Evolutionary conservation across 371 early-diverging fungal species (phyloP).

Genomic region (Saksenaea oblongispora): DNA sequence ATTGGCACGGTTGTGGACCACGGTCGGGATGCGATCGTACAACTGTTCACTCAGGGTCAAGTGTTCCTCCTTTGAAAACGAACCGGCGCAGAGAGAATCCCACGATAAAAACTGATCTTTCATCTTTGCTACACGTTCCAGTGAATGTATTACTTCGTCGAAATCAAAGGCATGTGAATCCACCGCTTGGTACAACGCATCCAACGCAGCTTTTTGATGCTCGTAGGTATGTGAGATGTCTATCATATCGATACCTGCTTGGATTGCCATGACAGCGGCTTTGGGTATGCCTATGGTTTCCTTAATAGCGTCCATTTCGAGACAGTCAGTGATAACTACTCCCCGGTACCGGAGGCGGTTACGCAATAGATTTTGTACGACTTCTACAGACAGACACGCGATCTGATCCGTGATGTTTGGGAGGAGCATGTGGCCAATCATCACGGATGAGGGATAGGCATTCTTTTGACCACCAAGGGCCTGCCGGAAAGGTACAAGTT

Average conservation of each 20-base stretch:
- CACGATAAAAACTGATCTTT: slow-evolving; percentile 41
- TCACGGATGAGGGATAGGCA: slow-evolving; percentile 40
- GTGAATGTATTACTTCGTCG: slow-evolving; percentile 20
- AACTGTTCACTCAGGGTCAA: slow-evolving; percentile 25
- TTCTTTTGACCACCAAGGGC: slow-evolving; percentile 21
- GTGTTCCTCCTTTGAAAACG: slow-evolving; percentile 19
- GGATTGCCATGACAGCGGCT: slow-evolving; percentile 40
- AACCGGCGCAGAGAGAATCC: slow-evolving; percentile 10
- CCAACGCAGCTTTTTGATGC: slow-evolving; percentile 32
- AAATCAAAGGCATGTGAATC: slow-evolving; percentile 7
- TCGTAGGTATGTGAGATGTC: slow-evolving; percentile 49
- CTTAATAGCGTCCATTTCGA: slow-evolving; percentile 57
- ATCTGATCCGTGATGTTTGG: slow-evolving; percentile 35
- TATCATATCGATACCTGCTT: slow-evolving; percentile 54
- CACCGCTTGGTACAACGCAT: slow-evolving; percentile 20
- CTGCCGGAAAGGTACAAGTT: slow-evolving; percentile 42
- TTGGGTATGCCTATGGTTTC: slow-evolving; percentile 36
- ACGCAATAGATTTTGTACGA: slow-evolving; percentile 40
- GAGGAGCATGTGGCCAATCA: slow-evolving; percentile 52
- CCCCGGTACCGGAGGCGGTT: slow-evolving; percentile 40
- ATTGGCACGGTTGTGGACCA: slow-evolving; percentile 30
- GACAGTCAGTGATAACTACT: slow-evolving; percentile 50
- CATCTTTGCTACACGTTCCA: slow-evolving; percentile 33
- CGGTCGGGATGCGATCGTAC: slow-evolving; percentile 40
- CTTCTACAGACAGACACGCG: slow-evolving; percentile 38